Evolutionary conservation across 2,329 filamentous ascomycete genomes (phyloP).

Genomic region (Lasiodiplodia citricola): DNA sequence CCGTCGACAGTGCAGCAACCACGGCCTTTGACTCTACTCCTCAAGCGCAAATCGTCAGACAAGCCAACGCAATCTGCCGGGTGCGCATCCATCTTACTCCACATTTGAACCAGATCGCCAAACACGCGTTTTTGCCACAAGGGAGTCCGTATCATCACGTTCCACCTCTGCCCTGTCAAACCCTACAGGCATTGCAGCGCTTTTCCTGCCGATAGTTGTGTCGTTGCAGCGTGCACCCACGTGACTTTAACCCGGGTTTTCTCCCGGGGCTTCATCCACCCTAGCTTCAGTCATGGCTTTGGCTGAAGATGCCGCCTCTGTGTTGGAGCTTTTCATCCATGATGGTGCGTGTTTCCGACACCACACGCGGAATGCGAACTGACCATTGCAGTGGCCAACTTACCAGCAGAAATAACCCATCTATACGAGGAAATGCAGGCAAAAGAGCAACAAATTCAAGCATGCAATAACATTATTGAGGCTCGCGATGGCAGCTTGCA

Average conservation of each 20-base stretch:
- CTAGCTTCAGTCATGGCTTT: conserved; percentile 38
- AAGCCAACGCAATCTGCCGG: background rate
- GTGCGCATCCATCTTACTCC: background rate
- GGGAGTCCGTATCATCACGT: background rate
- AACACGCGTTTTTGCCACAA: background rate
- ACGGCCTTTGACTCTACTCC: background rate
- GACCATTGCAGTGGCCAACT: conserved; percentile 66
- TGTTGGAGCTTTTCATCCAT: conserved; percentile 79
- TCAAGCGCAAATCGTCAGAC: background rate
- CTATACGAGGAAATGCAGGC: conserved; percentile 82
- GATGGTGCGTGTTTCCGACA: conserved; percentile 53
- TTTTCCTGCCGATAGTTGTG: background rate
- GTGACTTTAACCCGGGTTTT: background rate
- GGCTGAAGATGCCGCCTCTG: conserved; percentile 67
- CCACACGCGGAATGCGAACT: background rate
- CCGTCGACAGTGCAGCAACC: background rate
- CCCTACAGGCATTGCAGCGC: background rate
- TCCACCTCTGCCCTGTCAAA: background rate
- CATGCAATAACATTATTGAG: conserved; percentile 71
- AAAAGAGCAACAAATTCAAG: conserved; percentile 75
- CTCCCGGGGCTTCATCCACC: background rate
- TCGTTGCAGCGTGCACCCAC: background rate
- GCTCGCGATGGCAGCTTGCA: conserved; percentile 77
- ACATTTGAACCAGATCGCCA: background rate
- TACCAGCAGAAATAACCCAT: conserved; percentile 82